Evolutionary conservation across 106 monocot genomes (phyloP), one percentile per base, ranked within the genome.

Genomic region (Allium sativum): DNA sequence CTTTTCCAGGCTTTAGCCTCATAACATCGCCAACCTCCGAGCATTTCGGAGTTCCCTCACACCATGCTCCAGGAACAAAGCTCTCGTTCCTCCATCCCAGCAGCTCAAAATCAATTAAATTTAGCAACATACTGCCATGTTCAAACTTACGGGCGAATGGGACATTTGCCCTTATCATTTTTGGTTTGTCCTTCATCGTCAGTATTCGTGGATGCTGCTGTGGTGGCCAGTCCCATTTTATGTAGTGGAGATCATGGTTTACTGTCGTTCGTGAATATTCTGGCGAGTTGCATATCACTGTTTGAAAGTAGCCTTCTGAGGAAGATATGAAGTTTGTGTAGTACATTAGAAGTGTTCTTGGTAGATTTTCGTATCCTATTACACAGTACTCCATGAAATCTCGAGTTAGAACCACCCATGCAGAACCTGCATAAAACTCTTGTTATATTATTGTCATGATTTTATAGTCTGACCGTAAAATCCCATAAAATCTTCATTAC

Each of bases 321-420:
- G 88, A 65, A 58, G 83, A 77, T 10, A 88, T 14, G 64, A 88
- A 88, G 75, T 88, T 88, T 57, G 88, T 53, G 80, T 83, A 83
- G 75, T 88, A 88, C 83, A 88, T 88, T 45, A 88, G 77, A 12
- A 88, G 72, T 10, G 68, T 80, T 18, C 88, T 74, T 0, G 88
- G 88, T 11, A 88, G 80, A 40, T 88, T 88, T 63, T 88, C 88
- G 77, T 76, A 88, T 4, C 83, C 88, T 65, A 73, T 77, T 10
- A 83, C 66, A 46, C 80, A 83, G 68, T 68, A 88, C 66, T 83
- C 77, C 10, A 88, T 77, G 31, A 88, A 88, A 3, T 74, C 80
- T 11, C 84, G 61, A 7, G 76, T 57, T 7, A 85, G 42, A 9
- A 56, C 80, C 73, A 74, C 56, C 80, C 85, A 85, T 18, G 85